These are phyloP conservation scores for Knufia petricola DNA, from an alignment of 2,329 filamentous ascomycete species.

Conservation along the genomic window DNA sequence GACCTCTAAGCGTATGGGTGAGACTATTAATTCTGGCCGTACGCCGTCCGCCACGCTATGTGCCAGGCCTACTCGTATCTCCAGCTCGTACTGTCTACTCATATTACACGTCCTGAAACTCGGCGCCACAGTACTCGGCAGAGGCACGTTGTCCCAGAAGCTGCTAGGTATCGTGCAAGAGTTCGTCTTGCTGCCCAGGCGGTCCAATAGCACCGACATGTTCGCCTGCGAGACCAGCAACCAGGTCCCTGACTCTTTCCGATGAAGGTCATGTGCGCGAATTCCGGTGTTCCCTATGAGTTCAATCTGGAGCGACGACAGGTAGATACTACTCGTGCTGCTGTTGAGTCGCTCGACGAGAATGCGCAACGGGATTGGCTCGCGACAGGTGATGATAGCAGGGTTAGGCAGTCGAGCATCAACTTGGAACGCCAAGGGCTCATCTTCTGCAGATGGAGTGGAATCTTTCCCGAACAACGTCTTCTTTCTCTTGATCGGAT, in stretches of 20 bases:
- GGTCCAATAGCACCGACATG: slow-evolving; percentile 61
- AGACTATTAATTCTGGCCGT: slow-evolving; percentile 62
- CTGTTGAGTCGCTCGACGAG: slow-evolving; percentile 67
- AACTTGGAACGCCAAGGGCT: slow-evolving; percentile 55
- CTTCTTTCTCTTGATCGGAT: background rate
- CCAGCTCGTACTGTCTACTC: slow-evolving; percentile 68
- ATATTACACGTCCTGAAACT: slow-evolving; percentile 86
- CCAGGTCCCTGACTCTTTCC: slow-evolving; percentile 65
- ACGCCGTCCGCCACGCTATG: slow-evolving; percentile 53
- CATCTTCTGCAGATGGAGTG: slow-evolving; percentile 18
- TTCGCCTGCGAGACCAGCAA: slow-evolving; percentile 63
- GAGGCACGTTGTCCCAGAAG: slow-evolving; percentile 60
- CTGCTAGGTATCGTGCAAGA: slow-evolving; percentile 55
- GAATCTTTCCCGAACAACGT: slow-evolving; percentile 46
- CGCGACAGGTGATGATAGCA: slow-evolving; percentile 78
- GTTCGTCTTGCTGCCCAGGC: slow-evolving; percentile 47
- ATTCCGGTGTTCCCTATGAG: slow-evolving; percentile 72
- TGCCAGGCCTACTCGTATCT: slow-evolving; percentile 67
- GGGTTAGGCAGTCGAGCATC: slow-evolving; percentile 83
- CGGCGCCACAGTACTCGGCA: slow-evolving; percentile 81
- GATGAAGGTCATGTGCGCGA: slow-evolving; percentile 62
- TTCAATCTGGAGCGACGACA: slow-evolving; percentile 72
- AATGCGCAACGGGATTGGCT: slow-evolving; percentile 70
- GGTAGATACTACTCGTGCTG: slow-evolving; percentile 58
- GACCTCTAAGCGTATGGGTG: slow-evolving; percentile 70